These are phyloP conservation scores for Endogone sp. DNA, from an alignment of 192 early-diverging fungal genomes.

Conservation along the genomic window DNA sequence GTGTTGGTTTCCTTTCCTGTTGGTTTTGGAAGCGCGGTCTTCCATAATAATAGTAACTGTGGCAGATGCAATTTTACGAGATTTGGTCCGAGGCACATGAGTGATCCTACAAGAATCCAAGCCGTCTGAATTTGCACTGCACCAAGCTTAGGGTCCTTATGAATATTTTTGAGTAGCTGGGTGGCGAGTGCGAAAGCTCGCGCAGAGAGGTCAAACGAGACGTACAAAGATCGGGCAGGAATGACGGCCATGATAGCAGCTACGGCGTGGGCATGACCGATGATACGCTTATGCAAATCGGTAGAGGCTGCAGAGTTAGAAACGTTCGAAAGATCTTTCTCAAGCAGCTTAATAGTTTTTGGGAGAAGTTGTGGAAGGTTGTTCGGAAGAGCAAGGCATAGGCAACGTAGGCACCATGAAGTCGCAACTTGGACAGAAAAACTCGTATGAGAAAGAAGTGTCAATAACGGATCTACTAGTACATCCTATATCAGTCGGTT, in stretches of 20 bases:
- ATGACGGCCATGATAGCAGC: slow-evolving; percentile 68
- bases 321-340: slow-evolving; percentile 65
- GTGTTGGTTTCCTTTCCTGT: slow-evolving; percentile 59
- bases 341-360: slow-evolving; percentile 60
- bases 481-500: slow-evolving; percentile 38
- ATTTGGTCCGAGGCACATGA: slow-evolving; percentile 78
- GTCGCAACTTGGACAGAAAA: slow-evolving; percentile 70
- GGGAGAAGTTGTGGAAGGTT: slow-evolving; percentile 61
- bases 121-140: slow-evolving; percentile 66
- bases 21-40: slow-evolving; percentile 69
- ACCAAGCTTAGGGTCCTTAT: slow-evolving; percentile 57
- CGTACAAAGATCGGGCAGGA: slow-evolving; percentile 58
- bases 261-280: slow-evolving; percentile 61
- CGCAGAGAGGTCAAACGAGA: slow-evolving; percentile 75
- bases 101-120: slow-evolving; percentile 71
- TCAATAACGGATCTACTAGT: slow-evolving; percentile 64
- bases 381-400: slow-evolving; percentile 63
- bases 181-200: slow-evolving; percentile 73
- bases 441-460: slow-evolving; percentile 62
- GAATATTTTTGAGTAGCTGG: slow-evolving; percentile 64
- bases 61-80: slow-evolving; percentile 77
- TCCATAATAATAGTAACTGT: slow-evolving; percentile 78
- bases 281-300: slow-evolving; percentile 42
- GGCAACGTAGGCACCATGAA: slow-evolving; percentile 63
- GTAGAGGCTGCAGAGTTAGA: slow-evolving; percentile 41